Percentiles rank a stretch among this genome's conserved stretches.
Evolutionary conservation across 2,329 filamentous ascomycete genomes (phyloP).

Genomic region (Elsinoe australis): DNA sequence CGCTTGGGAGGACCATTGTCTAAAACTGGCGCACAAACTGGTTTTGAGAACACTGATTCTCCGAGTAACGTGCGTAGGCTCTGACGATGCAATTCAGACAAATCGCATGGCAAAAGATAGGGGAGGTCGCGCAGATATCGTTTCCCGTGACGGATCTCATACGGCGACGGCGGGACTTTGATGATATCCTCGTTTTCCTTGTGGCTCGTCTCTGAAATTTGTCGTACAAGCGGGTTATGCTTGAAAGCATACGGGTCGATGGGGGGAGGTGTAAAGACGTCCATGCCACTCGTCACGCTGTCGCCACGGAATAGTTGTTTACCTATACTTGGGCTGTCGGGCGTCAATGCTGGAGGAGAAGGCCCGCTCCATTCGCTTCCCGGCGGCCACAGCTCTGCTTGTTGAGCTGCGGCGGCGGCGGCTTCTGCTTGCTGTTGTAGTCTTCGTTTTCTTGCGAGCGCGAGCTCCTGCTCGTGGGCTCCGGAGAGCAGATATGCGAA

Average conservation of each 20-base stretch:
- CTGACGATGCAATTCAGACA: conserved; percentile 80
- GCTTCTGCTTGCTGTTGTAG: neutral
- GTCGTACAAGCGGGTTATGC: neutral
- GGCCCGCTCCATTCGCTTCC: neutral
- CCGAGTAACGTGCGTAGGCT: conserved; percentile 74
- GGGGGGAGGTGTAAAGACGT: neutral
- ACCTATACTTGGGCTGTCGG: neutral
- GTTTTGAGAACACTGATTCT: conserved; percentile 71
- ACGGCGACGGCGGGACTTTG: conserved; percentile 29
- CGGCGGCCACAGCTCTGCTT: conserved; percentile 5
- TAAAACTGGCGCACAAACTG: conserved; percentile 64
- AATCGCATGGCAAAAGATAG: conserved; percentile 84
- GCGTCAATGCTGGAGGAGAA: neutral
- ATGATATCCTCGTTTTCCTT: conserved; percentile 10
- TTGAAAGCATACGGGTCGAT: neutral
- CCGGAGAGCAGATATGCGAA: conserved; percentile 14
- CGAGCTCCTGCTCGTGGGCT: conserved; percentile 8
- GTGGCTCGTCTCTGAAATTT: neutral
- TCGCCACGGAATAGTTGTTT: conserved; percentile 10
- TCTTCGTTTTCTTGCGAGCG: conserved; percentile 6
- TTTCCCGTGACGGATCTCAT: conserved; percentile 68
- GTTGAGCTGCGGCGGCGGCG: neutral
- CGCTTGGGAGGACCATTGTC: conserved; percentile 61
- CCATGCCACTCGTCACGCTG: conserved; percentile 8
- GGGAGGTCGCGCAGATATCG: conserved; percentile 72